Evolutionary conservation across 192 early-diverging fungal species (phyloP), one percentile per base, ranked within the genome.

Genomic region (Kickxella alabastrina): DNA sequence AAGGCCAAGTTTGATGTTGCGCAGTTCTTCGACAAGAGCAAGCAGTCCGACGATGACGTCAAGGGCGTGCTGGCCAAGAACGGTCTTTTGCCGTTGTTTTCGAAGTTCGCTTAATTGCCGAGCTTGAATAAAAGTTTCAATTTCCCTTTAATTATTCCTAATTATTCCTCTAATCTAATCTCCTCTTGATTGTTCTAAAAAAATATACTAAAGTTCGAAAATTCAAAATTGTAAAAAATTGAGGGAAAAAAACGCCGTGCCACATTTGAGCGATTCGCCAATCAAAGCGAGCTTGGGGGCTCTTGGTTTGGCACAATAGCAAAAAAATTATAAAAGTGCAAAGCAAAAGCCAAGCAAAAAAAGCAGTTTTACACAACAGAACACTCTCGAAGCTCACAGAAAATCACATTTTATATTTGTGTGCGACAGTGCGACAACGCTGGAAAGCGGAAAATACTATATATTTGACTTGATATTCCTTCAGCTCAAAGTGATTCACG

Each of bases 1-100:
- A 48, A 49, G 24, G 56, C 62, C 36, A 17, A 60, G 47, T 68
- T 74, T 31, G 75, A 80, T 57, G 45, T 77, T 9, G 19, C 67
- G 2, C 57, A 50, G 41, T 65, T 61, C 39, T 59, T 68, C 48
- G 43, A 51, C 39, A 35, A 59, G 15, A 61, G 68, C 52, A 44
- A 36, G 29, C 60, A 62, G 28, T 49, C 64, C 6, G 54, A 59
- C 22, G 59, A 57, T 1, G 59, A 64, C n/a, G 38, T 74, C 31
- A 56, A 52, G 42, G 44, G 62, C 44, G 35, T 48, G 19, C 59
- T 73, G 5, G 42, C 51, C 35, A 15, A 60, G 13, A 29, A 64
- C 22, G 70, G 57, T 23, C 41, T 79, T 15, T 37, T 52, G 24
- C 15, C 28, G 2, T 55, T 65, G 15, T 72, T 78, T 46, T 52